A percentile compares a stretch with the other conserved stretches of the same genome.
These are phyloP conservation scores for Populus euphratica DNA, from an alignment of 345 rosid species.

Conservation along the genomic window DNA sequence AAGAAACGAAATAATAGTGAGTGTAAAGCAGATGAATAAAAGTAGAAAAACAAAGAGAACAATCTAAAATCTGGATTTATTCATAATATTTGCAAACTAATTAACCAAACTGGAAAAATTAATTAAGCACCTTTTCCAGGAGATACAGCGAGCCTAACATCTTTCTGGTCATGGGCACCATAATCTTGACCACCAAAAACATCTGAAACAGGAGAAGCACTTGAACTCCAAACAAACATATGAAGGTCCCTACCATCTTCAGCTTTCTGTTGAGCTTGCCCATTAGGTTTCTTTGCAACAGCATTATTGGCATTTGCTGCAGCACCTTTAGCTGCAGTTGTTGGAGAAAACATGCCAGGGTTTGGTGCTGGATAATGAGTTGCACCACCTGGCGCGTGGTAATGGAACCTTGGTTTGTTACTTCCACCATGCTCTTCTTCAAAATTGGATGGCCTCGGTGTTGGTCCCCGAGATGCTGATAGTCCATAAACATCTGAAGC, in stretches of 20 bases:
- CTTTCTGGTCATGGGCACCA: conserved; percentile 52
- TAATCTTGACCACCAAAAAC: conserved; percentile 65
- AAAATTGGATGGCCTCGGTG: conserved; percentile 77
- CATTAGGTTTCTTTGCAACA: conserved; percentile 41
- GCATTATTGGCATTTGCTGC: conserved; percentile 26
- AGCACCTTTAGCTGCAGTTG: conserved; percentile 33
- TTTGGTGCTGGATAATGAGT: conserved; percentile 91
- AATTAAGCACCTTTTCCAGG: conserved; percentile 61
- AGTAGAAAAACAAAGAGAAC: not conserved
- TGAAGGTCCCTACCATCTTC: conserved; percentile 76
- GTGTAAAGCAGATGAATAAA: not conserved
- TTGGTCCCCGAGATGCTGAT: conserved; percentile 67
- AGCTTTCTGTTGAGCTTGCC: conserved; percentile 35
- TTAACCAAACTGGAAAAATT: not conserved
- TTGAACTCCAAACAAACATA: conserved; percentile 98
- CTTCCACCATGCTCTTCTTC: conserved; percentile 60
- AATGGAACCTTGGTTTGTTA: conserved; percentile 50
- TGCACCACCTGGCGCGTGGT: conserved; percentile 38
- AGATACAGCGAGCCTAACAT: conserved; percentile 67
- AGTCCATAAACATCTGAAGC: conserved; percentile 57
- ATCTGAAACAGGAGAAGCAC: conserved; percentile 92
- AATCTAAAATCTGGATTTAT: not conserved
- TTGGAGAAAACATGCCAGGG: conserved; percentile 87
- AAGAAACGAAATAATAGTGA: not conserved
- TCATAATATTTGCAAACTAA: not conserved